Evolutionary conservation across 2,329 filamentous ascomycete genomes (phyloP).

Genomic region (Xylaria sp.): DNA sequence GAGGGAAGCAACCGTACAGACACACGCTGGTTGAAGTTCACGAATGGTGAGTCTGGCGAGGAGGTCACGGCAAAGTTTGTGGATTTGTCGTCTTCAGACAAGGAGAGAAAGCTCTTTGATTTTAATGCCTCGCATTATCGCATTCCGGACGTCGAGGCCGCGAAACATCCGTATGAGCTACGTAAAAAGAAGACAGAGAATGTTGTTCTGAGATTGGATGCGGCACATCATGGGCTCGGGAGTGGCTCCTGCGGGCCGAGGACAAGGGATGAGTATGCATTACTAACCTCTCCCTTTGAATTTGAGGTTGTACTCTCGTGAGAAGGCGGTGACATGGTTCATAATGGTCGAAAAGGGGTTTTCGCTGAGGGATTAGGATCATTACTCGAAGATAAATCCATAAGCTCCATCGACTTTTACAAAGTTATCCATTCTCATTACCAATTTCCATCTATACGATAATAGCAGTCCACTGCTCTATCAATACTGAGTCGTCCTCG

Average conservation of each 20-base stretch:
- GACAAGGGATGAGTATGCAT: constrained; percentile 59
- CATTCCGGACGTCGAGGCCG: constrained; percentile 63
- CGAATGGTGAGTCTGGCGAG: constrained; percentile 40
- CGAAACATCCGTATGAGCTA: constrained; percentile 72
- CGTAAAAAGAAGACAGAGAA: constrained; percentile 61
- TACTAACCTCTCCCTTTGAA: constrained; percentile 55
- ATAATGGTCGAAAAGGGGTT: no score
- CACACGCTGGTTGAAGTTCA: constrained; percentile 66
- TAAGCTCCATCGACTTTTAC: no score
- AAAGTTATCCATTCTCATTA: no score
- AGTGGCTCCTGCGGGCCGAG: constrained; percentile 70
- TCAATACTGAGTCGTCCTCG: no score
- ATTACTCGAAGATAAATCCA: no score
- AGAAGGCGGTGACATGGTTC: background rate
- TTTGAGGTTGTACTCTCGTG: constrained; percentile 53
- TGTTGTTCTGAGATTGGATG: constrained; percentile 67
- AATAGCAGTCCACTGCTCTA: no score
- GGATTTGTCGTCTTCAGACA: constrained; percentile 42
- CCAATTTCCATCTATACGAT: no score
- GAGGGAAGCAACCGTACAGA: constrained; percentile 73
- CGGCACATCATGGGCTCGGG: constrained; percentile 70
- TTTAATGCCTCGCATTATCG: constrained; percentile 68
- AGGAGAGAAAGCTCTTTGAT: constrained; percentile 56
- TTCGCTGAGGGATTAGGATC: no score
- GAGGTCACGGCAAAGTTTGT: constrained; percentile 45